phyloP scores from a whole-genome alignment of 768 basidiomycete species.

The Hebeloma cylindrosporum region DNA sequence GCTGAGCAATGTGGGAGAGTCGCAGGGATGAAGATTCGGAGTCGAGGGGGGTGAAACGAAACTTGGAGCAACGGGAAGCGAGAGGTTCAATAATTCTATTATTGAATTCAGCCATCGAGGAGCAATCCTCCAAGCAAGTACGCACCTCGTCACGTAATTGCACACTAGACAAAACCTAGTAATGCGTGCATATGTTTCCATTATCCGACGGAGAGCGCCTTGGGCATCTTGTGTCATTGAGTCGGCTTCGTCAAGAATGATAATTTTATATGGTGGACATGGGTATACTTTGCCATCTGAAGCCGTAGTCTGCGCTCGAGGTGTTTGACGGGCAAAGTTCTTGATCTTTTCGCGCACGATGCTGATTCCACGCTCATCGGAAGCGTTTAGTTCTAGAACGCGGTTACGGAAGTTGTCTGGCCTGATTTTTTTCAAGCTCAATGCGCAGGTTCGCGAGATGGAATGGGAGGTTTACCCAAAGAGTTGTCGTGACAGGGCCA shows the following conservation, averaged over 20 bases:
- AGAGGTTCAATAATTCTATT: slow-evolving; percentile 95
- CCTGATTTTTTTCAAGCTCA: slow-evolving; percentile 45
- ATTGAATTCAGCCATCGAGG: background rate
- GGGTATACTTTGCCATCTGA: slow-evolving; percentile 86
- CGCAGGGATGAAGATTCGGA: slow-evolving; percentile 70
- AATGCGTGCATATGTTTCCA: slow-evolving; percentile 98
- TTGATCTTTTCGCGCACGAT: slow-evolving; percentile 99
- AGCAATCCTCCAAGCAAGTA: background rate
- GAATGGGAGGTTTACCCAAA: slow-evolving; percentile 69
- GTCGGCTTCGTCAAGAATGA: slow-evolving; percentile 98
- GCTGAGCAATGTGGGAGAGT: slow-evolving; percentile 74
- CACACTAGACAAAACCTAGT: slow-evolving; percentile 98
- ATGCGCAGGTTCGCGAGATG: background rate
- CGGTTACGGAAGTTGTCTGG: slow-evolving; percentile 93
- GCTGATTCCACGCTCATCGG: slow-evolving; percentile 95
- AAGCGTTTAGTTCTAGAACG: slow-evolving; percentile 96
- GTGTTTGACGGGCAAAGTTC: slow-evolving; percentile 92
- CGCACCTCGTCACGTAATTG: slow-evolving; percentile 97
- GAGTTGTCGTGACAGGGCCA: slow-evolving; percentile 89
- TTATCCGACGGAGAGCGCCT: slow-evolving; percentile 94
- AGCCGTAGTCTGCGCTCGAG: slow-evolving; percentile 70
- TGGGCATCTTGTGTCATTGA: slow-evolving; percentile 99
- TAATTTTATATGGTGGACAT: slow-evolving; percentile 97
- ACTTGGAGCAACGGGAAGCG: slow-evolving; percentile 98
- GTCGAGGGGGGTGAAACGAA: slow-evolving; percentile 94